Conservation (phyloP, 345 rosid species). For the Camelina neglecta region DNA sequence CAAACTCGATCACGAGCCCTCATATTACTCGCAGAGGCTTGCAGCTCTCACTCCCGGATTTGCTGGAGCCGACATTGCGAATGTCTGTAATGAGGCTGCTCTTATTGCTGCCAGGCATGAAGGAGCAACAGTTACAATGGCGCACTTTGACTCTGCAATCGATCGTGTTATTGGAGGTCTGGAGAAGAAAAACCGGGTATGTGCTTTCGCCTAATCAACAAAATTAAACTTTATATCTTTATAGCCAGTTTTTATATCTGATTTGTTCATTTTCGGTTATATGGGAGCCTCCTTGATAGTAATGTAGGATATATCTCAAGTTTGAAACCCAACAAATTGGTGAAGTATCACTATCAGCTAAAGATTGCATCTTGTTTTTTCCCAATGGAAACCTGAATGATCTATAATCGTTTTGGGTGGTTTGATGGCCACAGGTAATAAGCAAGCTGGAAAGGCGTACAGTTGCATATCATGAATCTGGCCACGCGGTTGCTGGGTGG, state of each 20-base stretch:
- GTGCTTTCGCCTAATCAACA: not conserved
- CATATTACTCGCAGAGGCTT: slow-evolving; percentile 81
- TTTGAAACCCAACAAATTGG: not conserved
- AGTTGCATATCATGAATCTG: slow-evolving; percentile 95
- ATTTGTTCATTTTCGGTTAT: not conserved
- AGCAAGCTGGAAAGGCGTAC: slow-evolving; percentile 90
- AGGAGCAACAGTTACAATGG: slow-evolving; percentile 62
- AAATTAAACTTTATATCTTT: not conserved
- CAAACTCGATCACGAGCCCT: slow-evolving; percentile 83
- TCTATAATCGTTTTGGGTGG: not conserved
- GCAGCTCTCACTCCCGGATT: slow-evolving; percentile 97
- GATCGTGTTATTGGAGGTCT: slow-evolving; percentile 96
- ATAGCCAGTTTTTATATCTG: not conserved
- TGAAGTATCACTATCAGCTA: not conserved
- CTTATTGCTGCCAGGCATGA: slow-evolving; percentile 89
- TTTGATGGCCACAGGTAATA: slow-evolving; percentile 60
- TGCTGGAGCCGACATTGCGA: slow-evolving; percentile 98
- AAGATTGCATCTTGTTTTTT: not conserved
- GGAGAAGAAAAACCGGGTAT: slow-evolving; percentile 95
- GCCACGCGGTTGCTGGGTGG: slow-evolving; percentile 97
- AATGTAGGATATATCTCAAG: not conserved
- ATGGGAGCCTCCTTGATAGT: not conserved
- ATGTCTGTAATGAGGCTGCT: slow-evolving; percentile 97
- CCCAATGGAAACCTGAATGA: slow-evolving; percentile 4
- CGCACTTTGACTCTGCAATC: slow-evolving; percentile 91